Evolutionary conservation across 1,284 basidiomycete genomes (phyloP).

Genomic region (Athelia sp.): DNA sequence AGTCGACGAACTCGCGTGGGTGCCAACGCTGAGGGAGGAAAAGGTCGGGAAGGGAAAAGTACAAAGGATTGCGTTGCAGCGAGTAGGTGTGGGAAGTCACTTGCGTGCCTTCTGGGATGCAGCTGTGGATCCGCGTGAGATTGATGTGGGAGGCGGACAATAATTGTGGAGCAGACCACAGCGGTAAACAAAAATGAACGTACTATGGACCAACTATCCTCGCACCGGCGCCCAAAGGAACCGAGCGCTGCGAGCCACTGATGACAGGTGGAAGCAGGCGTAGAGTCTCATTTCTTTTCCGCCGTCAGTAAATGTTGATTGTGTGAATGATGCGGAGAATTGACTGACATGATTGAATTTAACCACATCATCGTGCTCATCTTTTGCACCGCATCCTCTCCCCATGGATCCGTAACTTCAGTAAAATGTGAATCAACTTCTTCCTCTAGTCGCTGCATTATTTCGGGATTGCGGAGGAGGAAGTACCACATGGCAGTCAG

Average conservation of each 20-base stretch:
- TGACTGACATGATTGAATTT: conserved; percentile 26
- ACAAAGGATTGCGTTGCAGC: conserved; percentile 33
- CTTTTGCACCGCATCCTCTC: conserved; percentile 8
- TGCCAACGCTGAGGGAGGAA: conserved; percentile 43
- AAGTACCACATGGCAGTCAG: conserved; percentile 25
- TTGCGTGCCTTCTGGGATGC: conserved; percentile 35
- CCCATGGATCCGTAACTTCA: neutral
- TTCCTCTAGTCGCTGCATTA: too few relatives aligned
- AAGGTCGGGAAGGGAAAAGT: conserved; percentile 34
- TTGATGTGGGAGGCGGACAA: too few relatives aligned
- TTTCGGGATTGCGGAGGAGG: conserved; percentile 24
- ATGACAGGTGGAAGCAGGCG: conserved; percentile 34
- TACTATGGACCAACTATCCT: conserved; percentile 27
- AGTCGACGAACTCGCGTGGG: neutral
- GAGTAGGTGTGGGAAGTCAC: conserved; percentile 30
- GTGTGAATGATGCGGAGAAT: neutral
- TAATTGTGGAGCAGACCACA: neutral
- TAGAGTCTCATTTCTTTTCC: conserved; percentile 32
- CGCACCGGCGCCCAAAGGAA: conserved; percentile 23
- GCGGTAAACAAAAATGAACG: conserved; percentile 3
- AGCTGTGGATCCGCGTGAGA: conserved; percentile 19
- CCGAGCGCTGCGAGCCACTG: conserved; percentile 26
- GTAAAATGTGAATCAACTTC: neutral
- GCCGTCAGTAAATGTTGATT: neutral
- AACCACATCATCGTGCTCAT: conserved; percentile 23